phyloP scores from a whole-genome alignment of 768 basidiomycete genomes.

The Suillus weaverae region DNA sequence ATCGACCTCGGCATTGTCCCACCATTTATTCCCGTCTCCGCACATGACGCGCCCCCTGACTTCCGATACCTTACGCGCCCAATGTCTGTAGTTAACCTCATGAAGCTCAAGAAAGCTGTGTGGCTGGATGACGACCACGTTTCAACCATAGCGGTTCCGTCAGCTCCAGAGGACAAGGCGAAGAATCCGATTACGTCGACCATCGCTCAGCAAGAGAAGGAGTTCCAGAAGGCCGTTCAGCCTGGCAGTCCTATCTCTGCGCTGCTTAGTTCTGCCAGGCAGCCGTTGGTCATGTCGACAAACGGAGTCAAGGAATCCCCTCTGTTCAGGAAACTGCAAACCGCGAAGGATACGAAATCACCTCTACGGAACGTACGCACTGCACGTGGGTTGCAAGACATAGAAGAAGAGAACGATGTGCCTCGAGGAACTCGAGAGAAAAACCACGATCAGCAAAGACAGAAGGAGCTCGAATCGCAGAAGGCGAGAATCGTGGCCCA shows the following conservation, averaged over 20 bases:
- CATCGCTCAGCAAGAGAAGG: slow-evolving; percentile 87
- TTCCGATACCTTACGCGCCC: slow-evolving; percentile 65
- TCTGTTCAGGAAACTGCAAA: slow-evolving; percentile 55
- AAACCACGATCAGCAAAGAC: slow-evolving; percentile 43
- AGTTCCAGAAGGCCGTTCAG: slow-evolving; percentile 95
- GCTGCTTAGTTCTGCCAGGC: slow-evolving; percentile 82
- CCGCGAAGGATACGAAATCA: slow-evolving; percentile 49
- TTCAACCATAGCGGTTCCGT: slow-evolving; percentile 44
- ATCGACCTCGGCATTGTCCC: slow-evolving; percentile 84
- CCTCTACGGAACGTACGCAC: slow-evolving; percentile 48
- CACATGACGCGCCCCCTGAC: slow-evolving; percentile 73
- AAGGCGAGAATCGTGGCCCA: slow-evolving; percentile 93
- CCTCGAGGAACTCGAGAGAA: slow-evolving; percentile 41
- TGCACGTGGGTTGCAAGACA: slow-evolving; percentile 44
- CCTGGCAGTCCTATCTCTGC: slow-evolving; percentile 94
- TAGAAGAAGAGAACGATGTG: slow-evolving; percentile 41
- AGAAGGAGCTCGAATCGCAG: slow-evolving; percentile 84
- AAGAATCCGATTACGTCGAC: slow-evolving; percentile 53
- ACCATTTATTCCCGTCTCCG: slow-evolving; percentile 73
- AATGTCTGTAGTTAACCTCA: slow-evolving; percentile 69
- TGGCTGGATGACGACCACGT: slow-evolving; percentile 64
- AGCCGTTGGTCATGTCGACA: slow-evolving; percentile 76
- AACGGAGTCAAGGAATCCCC: slow-evolving; percentile 37
- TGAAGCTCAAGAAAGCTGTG: slow-evolving; percentile 59
- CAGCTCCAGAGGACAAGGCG: slow-evolving; percentile 26